Evolutionary conservation across 1,284 basidiomycete genomes (phyloP), one percentile per base, ranked within the genome.

Genomic region (Cryptococcus hybrid): DNA sequence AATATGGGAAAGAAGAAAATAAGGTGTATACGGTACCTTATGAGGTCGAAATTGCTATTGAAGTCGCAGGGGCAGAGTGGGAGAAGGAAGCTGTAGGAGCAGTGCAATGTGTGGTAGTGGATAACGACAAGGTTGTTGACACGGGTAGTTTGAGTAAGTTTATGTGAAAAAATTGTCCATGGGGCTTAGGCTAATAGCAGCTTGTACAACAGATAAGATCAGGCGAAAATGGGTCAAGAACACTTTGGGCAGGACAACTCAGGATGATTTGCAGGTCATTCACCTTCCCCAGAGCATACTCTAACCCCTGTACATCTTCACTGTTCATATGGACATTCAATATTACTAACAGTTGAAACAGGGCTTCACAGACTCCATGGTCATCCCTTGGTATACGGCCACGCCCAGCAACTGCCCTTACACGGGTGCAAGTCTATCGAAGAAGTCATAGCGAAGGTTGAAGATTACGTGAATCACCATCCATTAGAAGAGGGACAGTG

Each of bases 41-140:
- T 34, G 39, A 35, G 61, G 61, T 6, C 85, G 83, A 7, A 82
- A 88, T 65, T 91, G 89, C 65, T 37, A 71, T 72, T 6, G 24
- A 24, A 24, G 24, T 24, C 24, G 24, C 24, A 24, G 24, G 24
- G 24, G 24, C 24, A 24, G 24, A 24, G 24, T 92, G 4, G 80
- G 69, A 35, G 62, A 60, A 7, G 85, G 83, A 7, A 82, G 88
- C 65, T 91, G 89, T 67, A 39, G 73, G 74, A 5, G 63, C 57
- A 3, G 86, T 83, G 2, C 83, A 88, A 64, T 92, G 90, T 64
- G 79, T 92, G 4, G 80, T 85, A n/a, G 82, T 92, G 5, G 76
- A 78, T 54, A 81, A 81, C 30, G 80, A 82, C 46, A 74, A 73
- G 34, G 84, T 92, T 30, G 60, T 79, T n/a, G 83, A 83, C 42